Base-by-base conservation (phyloP, 2,329 filamentous ascomycete species). In the Alternaria incomplexa region DNA sequence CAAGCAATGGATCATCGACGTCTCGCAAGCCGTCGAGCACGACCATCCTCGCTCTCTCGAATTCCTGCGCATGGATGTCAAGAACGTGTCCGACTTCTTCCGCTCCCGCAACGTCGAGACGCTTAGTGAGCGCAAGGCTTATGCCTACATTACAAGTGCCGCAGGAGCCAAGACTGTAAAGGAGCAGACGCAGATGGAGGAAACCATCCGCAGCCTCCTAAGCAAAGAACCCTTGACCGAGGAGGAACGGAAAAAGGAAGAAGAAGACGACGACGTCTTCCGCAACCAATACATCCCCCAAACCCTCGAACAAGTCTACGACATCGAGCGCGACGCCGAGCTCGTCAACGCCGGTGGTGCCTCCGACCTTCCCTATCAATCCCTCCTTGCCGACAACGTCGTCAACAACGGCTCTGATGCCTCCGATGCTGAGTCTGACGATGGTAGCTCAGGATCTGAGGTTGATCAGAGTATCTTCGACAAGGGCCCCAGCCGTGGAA, bases 41-140 rank as follows among this genome's bases (percentile, higher is more conserved):
- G 95, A 98, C 72, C 96, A 99, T 79, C 96, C 96, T 0, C 88
- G 93, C 61, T 95, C 92, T 3, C 85, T 97, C 28, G 95, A 98
- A 78, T 99, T 99, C 77, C 81, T 99, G 72, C 90, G 96, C 32
- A 98, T 97, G 94, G 96, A 99, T 77, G 93, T 99, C 81, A 98
- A 97, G 85, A 99, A 99, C 76, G 89, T 97, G 1, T 91, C 89
- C 22, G 93, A 97, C 79, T 99, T 97, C 82, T 99, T 98, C 87
- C 86, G 89, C 28, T 87, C 92, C 20, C 91, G 97, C 78, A 91
- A 91, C 44, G 93, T 98, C 2, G 89, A 96, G 64, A 91, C 89
- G 0, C 85, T 99, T 4, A 83, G 90, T 1, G 95, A 98, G 79
- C 88, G 91, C 30, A 83, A 86, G n/a, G 85, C 93, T 11, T 99